These are phyloP conservation scores for Citrus maxima DNA, from an alignment of 345 rosid genomes.

Conservation along the genomic window DNA sequence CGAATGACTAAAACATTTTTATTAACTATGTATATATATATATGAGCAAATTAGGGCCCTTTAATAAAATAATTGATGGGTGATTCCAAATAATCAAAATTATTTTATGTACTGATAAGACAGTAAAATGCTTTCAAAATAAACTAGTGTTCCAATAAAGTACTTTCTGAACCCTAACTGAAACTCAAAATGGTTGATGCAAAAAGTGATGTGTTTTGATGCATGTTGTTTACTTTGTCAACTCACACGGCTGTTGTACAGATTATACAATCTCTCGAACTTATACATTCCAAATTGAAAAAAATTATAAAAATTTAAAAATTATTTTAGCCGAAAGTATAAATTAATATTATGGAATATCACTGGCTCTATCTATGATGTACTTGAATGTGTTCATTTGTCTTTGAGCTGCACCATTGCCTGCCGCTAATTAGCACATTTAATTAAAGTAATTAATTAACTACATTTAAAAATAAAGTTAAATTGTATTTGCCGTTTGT, in stretches of 20 bases:
- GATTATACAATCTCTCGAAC: neutral
- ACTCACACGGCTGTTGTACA: neutral
- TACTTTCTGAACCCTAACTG: neutral
- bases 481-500: neutral
- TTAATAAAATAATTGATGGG: neutral
- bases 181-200: neutral
- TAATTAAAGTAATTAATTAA: neutral
- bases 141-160: neutral
- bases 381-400: neutral
- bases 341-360: neutral
- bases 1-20: too few relatives aligned
- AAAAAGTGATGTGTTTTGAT: neutral
- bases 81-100: neutral
- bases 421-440: neutral
- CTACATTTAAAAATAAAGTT: neutral
- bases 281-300: neutral
- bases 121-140: neutral
- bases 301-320: too few relatives aligned
- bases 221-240: slow-evolving; percentile 10
- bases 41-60: too few relatives aligned
- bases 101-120: too few relatives aligned
- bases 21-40: too few relatives aligned
- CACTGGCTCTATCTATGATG: neutral
- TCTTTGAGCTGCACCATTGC: slow-evolving; percentile 12
- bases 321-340: too few relatives aligned